Base-by-base conservation (phyloP, 208 protist species). In the Crithidia bombi region DNA sequence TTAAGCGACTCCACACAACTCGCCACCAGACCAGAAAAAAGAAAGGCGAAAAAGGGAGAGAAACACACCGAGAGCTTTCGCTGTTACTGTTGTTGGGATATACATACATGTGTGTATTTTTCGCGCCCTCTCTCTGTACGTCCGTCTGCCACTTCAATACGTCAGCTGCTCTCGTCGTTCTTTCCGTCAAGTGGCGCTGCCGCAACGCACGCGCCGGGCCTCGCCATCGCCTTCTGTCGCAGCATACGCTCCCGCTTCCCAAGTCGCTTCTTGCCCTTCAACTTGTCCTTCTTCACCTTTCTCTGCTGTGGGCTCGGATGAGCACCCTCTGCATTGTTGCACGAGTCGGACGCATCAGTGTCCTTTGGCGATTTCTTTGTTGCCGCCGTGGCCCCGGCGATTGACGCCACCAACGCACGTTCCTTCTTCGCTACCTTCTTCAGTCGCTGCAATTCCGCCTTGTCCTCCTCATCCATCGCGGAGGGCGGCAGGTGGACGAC, bases 381-480 rank as follows among this genome's bases (percentile, higher is more conserved):
- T 0, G 35, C 38, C 1, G 28, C 26, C 1, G 30, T n/a, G n/a
- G n/a, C n/a, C n/a, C n/a, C n/a, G n/a, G 21, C 58, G 21, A 33
- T 57, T 7, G 41, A 59, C 10, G 41, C 55, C 30, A 23, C 56
- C 55, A 68, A 25, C 26, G 47, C 38, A 14, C 83, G 73, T 61
- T 91, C 83, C 78, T 87, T 91, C 58, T 82, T 69, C n/a, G 69
- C 55, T 7, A 78, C 57, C 65, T 79, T 82, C 39, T 61, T 69
- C 26, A 68, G 75, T 0, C 65, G 79, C 46, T 75, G 68, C 21
- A 81, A 30, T 57, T 79, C 82, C 55, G 57, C 75, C 56, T 58
- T 64, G 46, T 75, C 78, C 49, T 79, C 81, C 30, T 84, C 81
- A 19, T 84, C 79, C 76, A 82, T 67, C 23, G 70, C 69, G 2